A percentile compares a stretch with the other conserved stretches of the same genome.
phyloP scores from a whole-genome alignment of 2,329 filamentous ascomycete species.

The Emergomyces pasteurianus region DNA sequence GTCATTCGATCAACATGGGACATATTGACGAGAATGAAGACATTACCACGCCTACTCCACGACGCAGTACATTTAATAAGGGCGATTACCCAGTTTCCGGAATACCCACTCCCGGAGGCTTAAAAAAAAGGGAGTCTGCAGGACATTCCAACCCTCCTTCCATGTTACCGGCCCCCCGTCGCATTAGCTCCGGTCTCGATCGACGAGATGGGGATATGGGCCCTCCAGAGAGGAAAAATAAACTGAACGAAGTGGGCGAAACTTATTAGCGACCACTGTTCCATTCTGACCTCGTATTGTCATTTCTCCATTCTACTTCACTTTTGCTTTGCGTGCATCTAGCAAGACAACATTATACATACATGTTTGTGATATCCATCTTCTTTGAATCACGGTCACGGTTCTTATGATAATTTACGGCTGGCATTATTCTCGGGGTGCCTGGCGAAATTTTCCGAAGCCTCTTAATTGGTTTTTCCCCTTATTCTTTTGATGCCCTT shows the following conservation, averaged over 20 bases:
- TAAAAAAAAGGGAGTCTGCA: slow-evolving; percentile 43
- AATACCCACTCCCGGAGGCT: slow-evolving; percentile 37
- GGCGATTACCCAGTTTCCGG: slow-evolving; percentile 29
- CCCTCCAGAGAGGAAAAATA: slow-evolving; percentile 36
- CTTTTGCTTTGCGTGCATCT: slow-evolving; percentile 3
- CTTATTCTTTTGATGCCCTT: background rate
- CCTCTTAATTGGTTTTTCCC: slow-evolving; percentile 1
- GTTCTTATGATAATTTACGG: background rate
- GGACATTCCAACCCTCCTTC: slow-evolving; percentile 28
- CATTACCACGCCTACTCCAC: slow-evolving; percentile 32
- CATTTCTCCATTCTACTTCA: slow-evolving; percentile 1
- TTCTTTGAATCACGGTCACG: background rate
- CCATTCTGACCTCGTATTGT: slow-evolving; percentile 3
- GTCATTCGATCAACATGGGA: slow-evolving; percentile 47
- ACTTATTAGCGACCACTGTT: slow-evolving; percentile 35
- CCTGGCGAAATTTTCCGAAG: slow-evolving; percentile 3
- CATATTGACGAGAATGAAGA: slow-evolving; percentile 42
- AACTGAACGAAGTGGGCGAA: slow-evolving; percentile 44
- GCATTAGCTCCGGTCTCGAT: slow-evolving; percentile 26
- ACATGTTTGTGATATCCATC: slow-evolving; percentile 10
- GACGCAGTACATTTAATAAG: slow-evolving; percentile 31
- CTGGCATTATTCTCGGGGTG: slow-evolving; percentile 2
- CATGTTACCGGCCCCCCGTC: slow-evolving; percentile 27
- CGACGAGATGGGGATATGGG: slow-evolving; percentile 34
- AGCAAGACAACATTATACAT: slow-evolving; percentile 13